Evolutionary conservation across 2,329 filamentous ascomycete genomes (phyloP).

Genomic region (Sporothrix pseudoabietina): DNA sequence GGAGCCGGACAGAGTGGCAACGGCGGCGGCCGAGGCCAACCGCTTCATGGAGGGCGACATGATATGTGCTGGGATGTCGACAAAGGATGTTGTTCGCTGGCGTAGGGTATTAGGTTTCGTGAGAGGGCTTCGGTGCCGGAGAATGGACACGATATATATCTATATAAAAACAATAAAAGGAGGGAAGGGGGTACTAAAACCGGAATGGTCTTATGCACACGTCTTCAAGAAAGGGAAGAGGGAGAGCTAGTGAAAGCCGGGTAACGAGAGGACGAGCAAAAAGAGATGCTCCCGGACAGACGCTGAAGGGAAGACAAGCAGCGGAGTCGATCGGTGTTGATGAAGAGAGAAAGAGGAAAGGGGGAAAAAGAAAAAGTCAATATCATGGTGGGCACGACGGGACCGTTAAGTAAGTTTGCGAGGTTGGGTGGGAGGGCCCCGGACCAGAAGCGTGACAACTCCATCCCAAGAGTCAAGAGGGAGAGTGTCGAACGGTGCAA

Average conservation of each 20-base stretch:
- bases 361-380: slow-evolving; percentile 3
- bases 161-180: neutral
- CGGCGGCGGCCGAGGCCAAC: slow-evolving; percentile 40
- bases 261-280: slow-evolving; percentile 34
- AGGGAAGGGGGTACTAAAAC: neutral
- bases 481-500: neutral
- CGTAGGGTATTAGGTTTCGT: neutral
- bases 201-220: neutral
- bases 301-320: slow-evolving; percentile 24
- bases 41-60: slow-evolving; percentile 29
- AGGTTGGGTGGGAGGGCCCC: neutral
- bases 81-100: neutral
- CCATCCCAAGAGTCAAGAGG: neutral
- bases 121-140: neutral
- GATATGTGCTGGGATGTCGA: neutral
- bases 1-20: slow-evolving; percentile 33
- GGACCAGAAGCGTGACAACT: neutral
- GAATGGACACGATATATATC: neutral
- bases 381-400: slow-evolving; percentile 1
- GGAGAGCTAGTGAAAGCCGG: neutral
- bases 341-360: slow-evolving; percentile 17
- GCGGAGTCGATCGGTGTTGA: slow-evolving; percentile 8
- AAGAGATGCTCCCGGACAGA: slow-evolving; percentile 28
- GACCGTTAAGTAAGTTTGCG: slow-evolving; percentile 21
- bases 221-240: slow-evolving; percentile 14